Evolutionary conservation across 257 asterid species (phyloP), one percentile per base, ranked within the genome.

Genomic region (Solanum chilense): DNA sequence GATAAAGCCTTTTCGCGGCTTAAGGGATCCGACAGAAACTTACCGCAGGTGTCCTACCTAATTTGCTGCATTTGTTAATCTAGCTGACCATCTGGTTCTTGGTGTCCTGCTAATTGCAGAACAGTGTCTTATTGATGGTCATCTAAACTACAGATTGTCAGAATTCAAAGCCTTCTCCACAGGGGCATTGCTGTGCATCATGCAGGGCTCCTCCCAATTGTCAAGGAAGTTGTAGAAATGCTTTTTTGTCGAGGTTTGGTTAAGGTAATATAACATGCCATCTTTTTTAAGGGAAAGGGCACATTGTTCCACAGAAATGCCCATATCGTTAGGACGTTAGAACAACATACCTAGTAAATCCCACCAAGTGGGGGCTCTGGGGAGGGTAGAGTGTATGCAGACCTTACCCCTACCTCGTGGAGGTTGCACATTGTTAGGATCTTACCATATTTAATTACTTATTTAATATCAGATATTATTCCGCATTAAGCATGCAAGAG

Each of bases 191-290:
- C 98, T 33, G 98, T 97, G 76, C 99, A 97, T 91, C 99, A 97
- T 93, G 98, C 99, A 42, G 99, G 99, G 83, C 88, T 97, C 86
- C 99, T 97, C 89, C 99, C 99, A 82, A 97, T 97, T 88, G 98
- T 97, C 66, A 97, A 96, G 92, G 99, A 97, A 96, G 99, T 97
- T 75, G 98, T 97, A 78, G 99, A 97, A 92, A 97, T 97, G 99
- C 99, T 97, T 89, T 97, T 97, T 89, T 97, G 99, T 88, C 99
- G 99, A 88, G 99, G 99, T 84, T 95, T 97, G 73, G 87, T 97
- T 87, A 97, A 97, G 99, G 99, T 97, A 91, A 86, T 82, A 85
- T 82, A 21, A 81, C 69, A 29, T 82, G 37, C 83, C 68, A 35
- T 66, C 20, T 41, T 86, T 58, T 81, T 25, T 82, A 62, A 68